Percentiles rank a stretch among this genome's conserved stretches.
These are phyloP conservation scores for Paraphaeosphaeria sporulosa DNA, from an alignment of 2,329 filamentous ascomycete species.

Conservation along the genomic window DNA sequence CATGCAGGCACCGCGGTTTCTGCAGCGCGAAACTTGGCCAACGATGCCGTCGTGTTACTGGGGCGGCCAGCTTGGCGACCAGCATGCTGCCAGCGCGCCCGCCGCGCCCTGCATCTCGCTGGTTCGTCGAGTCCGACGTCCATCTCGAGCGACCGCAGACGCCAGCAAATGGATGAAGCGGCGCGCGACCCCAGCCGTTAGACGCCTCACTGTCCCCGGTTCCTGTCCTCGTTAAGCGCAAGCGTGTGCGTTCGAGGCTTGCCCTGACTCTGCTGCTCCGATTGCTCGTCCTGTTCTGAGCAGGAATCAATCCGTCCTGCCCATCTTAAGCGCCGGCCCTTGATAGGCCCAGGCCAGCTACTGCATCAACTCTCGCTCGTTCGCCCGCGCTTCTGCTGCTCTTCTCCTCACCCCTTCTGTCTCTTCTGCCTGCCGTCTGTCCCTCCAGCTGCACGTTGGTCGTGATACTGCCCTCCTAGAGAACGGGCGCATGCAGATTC, in stretches of 20 bases:
- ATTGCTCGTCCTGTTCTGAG: conserved; percentile 46
- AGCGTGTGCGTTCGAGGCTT: conserved; percentile 26
- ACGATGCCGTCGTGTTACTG: conserved; percentile 37
- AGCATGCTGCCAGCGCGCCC: conserved; percentile 21
- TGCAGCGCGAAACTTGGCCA: conserved; percentile 44
- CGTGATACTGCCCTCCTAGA: conserved; percentile 38
- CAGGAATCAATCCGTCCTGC: conserved; percentile 42
- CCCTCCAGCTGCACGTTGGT: conserved; percentile 44
- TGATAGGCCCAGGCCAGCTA: conserved; percentile 44
- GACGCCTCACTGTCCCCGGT: conserved; percentile 41
- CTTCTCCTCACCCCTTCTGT: conserved; percentile 32
- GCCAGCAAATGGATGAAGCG: conserved; percentile 38
- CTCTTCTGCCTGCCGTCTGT: conserved; percentile 30
- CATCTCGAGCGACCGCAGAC: conserved; percentile 34
- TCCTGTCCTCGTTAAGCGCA: conserved; percentile 30
- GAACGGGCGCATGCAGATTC: conserved; percentile 54
- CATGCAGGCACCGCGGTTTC: conserved; percentile 46
- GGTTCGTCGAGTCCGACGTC: conserved; percentile 37
- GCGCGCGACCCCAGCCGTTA: conserved; percentile 37
- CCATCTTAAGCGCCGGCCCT: conserved; percentile 46
- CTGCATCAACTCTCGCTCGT: conserved; percentile 40
- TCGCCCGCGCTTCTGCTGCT: conserved; percentile 42
- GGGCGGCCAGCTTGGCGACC: conserved; percentile 39
- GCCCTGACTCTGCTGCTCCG: conserved; percentile 30
- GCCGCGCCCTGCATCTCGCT: conserved; percentile 19